phyloP scores from a whole-genome alignment of 1,284 basidiomycete genomes.

The Somion occarium region DNA sequence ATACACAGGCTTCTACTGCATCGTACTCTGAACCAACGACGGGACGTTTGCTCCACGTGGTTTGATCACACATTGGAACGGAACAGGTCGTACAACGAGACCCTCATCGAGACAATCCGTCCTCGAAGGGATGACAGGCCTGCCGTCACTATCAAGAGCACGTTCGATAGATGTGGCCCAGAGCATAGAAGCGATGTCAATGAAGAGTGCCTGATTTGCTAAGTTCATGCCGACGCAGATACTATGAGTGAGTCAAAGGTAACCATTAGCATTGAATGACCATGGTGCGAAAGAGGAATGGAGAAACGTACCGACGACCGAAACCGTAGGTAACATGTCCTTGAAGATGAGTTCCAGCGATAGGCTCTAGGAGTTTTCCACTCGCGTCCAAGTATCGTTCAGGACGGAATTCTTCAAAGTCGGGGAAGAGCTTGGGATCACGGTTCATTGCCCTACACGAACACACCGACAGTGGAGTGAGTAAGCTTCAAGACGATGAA shows the following conservation, averaged over 20 bases:
- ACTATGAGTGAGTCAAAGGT: neutral
- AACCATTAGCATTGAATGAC: neutral
- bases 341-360: slow-evolving; percentile 4
- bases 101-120: slow-evolving; percentile 4
- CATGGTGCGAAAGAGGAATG: neutral
- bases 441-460: slow-evolving; percentile 3
- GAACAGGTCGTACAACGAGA: slow-evolving; percentile 3
- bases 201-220: slow-evolving; percentile 8
- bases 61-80: neutral
- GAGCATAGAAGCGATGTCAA: slow-evolving; percentile 10
- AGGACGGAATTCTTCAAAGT: slow-evolving; percentile 6
- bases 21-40: neutral
- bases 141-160: slow-evolving; percentile 5
- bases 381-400: slow-evolving; percentile 4
- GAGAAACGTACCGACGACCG: slow-evolving; percentile 1
- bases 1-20: neutral
- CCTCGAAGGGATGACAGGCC: slow-evolving; percentile 1
- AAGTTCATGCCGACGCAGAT: slow-evolving; percentile 9
- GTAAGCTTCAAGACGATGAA: neutral
- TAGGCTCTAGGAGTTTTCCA: neutral
- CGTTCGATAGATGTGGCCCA: slow-evolving; percentile 8
- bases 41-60: neutral
- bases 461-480: neutral
- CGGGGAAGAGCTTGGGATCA: slow-evolving; percentile 5
- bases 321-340: slow-evolving; percentile 7